Percentiles rank a stretch among this genome's conserved stretches.
These are phyloP conservation scores for Epichloe baconii DNA, from an alignment of 2,329 filamentous ascomycete genomes.

Conservation along the genomic window DNA sequence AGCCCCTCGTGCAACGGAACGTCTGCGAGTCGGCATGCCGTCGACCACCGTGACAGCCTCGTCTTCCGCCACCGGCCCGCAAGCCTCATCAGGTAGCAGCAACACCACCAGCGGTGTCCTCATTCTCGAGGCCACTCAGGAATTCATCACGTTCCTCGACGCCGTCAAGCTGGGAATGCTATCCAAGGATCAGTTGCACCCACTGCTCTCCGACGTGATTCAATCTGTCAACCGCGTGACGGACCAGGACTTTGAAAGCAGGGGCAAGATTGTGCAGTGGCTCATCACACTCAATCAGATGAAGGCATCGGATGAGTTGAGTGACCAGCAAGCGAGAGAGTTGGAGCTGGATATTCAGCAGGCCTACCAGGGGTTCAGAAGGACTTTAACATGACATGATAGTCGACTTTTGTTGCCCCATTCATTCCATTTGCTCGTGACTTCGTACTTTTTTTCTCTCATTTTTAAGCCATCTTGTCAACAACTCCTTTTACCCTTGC, in stretches of 20 bases:
- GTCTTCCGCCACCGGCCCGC: conserved; percentile 30
- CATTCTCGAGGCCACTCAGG: conserved; percentile 85
- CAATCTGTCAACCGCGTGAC: conserved; percentile 96
- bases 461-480: background rate
- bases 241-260: conserved; percentile 84
- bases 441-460: background rate
- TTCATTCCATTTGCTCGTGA: background rate
- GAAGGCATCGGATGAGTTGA: conserved; percentile 85
- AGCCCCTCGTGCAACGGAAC: conserved; percentile 84
- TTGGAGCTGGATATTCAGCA: conserved; percentile 87
- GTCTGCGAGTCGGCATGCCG: conserved; percentile 82
- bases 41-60: conserved; percentile 58
- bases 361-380: conserved; percentile 89
- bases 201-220: conserved; percentile 86
- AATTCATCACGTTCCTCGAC: conserved; percentile 97
- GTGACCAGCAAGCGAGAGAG: conserved; percentile 76
- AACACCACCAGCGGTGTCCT: conserved; percentile 47
- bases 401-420: background rate
- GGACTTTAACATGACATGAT: conserved; percentile 46
- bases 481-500: too few relatives aligned
- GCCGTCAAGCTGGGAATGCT: conserved; percentile 84
- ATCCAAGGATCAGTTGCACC: conserved; percentile 94
- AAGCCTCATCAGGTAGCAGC: conserved; percentile 26
- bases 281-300: conserved; percentile 95
- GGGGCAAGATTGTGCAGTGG: conserved; percentile 98